phyloP scores from a whole-genome alignment of 2,329 filamentous ascomycete genomes.

The Verticillium dahliae region DNA sequence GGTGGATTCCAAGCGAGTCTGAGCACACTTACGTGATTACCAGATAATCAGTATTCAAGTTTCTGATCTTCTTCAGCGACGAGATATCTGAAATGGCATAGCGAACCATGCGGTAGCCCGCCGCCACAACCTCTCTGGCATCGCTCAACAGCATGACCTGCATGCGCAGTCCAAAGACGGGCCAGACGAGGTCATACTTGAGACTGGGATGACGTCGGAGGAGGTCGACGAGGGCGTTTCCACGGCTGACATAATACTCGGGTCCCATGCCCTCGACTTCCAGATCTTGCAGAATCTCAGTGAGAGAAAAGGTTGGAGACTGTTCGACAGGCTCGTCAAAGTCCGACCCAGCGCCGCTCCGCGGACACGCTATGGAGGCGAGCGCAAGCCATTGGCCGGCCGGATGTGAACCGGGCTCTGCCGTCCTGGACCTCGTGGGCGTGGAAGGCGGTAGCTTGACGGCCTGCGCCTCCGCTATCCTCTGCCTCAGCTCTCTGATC shows the following conservation, averaged over 20 bases:
- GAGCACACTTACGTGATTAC: conserved; percentile 58
- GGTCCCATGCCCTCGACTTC: conserved; percentile 82
- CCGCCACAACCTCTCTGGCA: conserved; percentile 89
- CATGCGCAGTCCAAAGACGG: conserved; percentile 86
- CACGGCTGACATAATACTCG: conserved; percentile 91
- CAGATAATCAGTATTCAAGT: conserved; percentile 84
- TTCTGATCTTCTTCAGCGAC: conserved; percentile 82
- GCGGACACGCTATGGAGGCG: conserved; percentile 51
- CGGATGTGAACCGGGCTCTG: conserved; percentile 34
- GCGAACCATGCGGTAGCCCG: conserved; percentile 86
- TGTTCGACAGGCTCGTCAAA: conserved; percentile 62
- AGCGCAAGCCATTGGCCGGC: conserved; percentile 42
- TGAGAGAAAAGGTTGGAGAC: conserved; percentile 84
- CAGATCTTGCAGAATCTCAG: conserved; percentile 83
- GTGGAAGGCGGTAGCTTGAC: conserved; percentile 40
- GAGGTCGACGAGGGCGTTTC: conserved; percentile 90
- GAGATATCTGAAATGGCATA: conserved; percentile 90
- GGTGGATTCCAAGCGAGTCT: neutral
- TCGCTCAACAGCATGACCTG: conserved; percentile 95
- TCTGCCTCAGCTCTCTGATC: conserved; percentile 54
- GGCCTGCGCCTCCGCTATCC: conserved; percentile 53
- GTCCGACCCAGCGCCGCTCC: conserved; percentile 53
- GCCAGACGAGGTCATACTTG: conserved; percentile 96
- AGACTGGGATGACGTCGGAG: conserved; percentile 89
- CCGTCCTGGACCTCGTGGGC: conserved; percentile 44